Base-by-base conservation (phyloP, 73 alveolate species). In the Paramecium primaurelia region DNA sequence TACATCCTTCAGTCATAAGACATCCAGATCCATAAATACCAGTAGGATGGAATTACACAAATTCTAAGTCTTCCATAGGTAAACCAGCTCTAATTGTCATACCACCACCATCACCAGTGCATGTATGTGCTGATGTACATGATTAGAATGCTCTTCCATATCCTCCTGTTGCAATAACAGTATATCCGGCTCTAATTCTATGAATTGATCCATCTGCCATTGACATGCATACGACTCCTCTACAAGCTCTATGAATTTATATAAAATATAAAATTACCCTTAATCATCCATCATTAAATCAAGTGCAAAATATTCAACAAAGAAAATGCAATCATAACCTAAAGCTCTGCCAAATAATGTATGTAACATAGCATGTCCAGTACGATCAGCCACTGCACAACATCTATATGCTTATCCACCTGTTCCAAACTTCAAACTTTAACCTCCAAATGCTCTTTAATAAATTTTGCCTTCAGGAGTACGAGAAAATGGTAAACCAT, bases 11-110 rank as follows among this genome's bases (percentile, higher is more conserved):
- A 58, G 99, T 97, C 98, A 97, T 96, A 85, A 97, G 92, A 92
- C 99, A 97, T 25, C 99, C 99, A 12, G 98, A 97, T 45, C 99
- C 99, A 93, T 97, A 97, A 77, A 97, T 97, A 77, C 99, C 94
- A 71, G 99, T 97, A 51, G 99, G 99, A 93, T 97, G 99, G 98
- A 97, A 97, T 92, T 97, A 95, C 38, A 97, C 99, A 94, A 97
- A 97, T 94, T 97, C 99, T 58, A 93, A 58, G 93, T 97, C 96
- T 97, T 97, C 96, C 91, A 96, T 85, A 12, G 99, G 99, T 34
- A 97, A 92, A 25, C 99, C 98, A 92, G 98, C 99, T 93, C 98
- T 96, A 26, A 94, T 88, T 18, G 92, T 96, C 97, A 96, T 93
- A 92, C 97, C 99, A 77, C 95, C 94, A 73, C 99, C 98, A 92